Percentiles rank a stretch among this genome's conserved stretches.
Evolutionary conservation across 106 monocot genomes (phyloP).

Genomic region (Platanthera zijinensis): DNA sequence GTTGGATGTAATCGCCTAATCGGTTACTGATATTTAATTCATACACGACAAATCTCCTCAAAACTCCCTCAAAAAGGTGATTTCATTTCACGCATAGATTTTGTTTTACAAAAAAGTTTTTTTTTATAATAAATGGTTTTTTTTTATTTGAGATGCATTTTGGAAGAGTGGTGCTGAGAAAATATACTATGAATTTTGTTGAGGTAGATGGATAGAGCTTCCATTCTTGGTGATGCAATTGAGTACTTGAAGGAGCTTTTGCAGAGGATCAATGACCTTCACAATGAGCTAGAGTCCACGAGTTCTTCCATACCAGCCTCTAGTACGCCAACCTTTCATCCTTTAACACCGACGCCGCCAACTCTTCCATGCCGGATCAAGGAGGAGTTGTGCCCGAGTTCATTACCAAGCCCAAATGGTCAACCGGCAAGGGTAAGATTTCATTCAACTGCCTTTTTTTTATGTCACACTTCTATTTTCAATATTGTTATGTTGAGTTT

Average conservation of each 20-base stretch:
- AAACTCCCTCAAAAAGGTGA: no score
- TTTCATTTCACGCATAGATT: no score
- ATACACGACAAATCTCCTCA: no score
- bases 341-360: conserved; percentile 45
- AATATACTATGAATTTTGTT: not conserved
- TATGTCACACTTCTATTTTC: not conserved
- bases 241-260: conserved; percentile 83
- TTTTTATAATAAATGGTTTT: not conserved
- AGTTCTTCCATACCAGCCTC: conserved; percentile 35
- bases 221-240: conserved; percentile 71
- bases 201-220: conserved; percentile 68
- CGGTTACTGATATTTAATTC: no score
- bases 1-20: no score
- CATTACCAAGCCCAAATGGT: conserved; percentile 50
- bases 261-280: conserved; percentile 71
- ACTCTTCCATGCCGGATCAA: conserved; percentile 59
- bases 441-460: not conserved
- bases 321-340: conserved; percentile 51
- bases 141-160: not conserved
- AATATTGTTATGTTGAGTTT: not conserved
- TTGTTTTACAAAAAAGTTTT: no score
- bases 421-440: conserved; percentile 57
- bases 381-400: conserved; percentile 59
- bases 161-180: not conserved
- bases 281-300: conserved; percentile 62